These are phyloP conservation scores for Myrica gale DNA, from an alignment of 306 rosid genomes.

Conservation along the genomic window DNA sequence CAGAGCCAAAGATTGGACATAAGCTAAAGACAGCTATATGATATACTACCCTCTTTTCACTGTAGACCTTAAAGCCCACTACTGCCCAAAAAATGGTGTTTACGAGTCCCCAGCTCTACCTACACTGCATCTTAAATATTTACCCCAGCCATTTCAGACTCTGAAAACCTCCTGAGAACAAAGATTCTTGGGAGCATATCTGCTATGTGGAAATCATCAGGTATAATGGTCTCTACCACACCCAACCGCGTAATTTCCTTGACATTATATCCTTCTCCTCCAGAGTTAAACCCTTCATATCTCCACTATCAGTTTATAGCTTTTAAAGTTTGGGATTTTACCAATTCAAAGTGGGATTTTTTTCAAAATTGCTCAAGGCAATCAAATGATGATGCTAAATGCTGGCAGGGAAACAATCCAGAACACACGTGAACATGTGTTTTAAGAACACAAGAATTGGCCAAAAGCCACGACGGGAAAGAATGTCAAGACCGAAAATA, in stretches of 20 bases:
- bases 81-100: neutral
- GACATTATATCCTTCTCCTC: neutral
- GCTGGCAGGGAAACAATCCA: neutral
- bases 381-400: constrained; percentile 1
- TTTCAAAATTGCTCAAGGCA: neutral
- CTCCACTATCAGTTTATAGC: neutral
- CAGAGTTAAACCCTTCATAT: no score
- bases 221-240: neutral
- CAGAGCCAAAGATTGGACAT: neutral
- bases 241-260: neutral
- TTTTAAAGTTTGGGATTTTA: neutral
- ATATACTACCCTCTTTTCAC: neutral
- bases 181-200: no score
- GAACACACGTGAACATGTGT: neutral
- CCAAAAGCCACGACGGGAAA: constrained; percentile 3
- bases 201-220: no score
- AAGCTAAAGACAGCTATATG: neutral
- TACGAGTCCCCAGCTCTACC: neutral
- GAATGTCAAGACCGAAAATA: neutral
- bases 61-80: neutral
- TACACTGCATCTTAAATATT: no score
- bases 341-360: no score
- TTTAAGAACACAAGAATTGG: neutral
- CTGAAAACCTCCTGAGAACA: no score
- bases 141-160: no score